Conservation (phyloP, 495 filamentous ascomycete genomes). For the Friedmanniomyces simplex region DNA sequence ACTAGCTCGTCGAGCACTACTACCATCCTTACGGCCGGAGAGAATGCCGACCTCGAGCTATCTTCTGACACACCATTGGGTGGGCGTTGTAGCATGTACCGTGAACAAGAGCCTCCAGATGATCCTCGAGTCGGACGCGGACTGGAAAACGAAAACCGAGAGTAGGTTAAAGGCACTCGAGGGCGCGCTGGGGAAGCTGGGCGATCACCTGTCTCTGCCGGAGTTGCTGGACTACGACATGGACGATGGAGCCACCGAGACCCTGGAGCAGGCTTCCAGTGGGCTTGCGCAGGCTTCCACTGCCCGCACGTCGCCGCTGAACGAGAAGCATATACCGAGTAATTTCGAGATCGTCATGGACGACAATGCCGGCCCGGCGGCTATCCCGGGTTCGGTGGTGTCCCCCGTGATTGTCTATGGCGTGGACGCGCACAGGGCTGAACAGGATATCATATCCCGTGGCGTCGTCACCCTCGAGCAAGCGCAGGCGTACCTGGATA, state of each 20-base stretch:
- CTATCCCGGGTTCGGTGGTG: constrained; percentile 6
- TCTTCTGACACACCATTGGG: not conserved
- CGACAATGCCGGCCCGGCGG: constrained; percentile 26
- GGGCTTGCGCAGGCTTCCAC: not conserved
- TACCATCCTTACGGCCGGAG: not conserved
- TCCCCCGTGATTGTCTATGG: constrained; percentile 1
- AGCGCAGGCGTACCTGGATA: constrained; percentile 40
- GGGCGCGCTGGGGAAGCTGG: constrained; percentile 1
- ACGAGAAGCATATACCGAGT: constrained; percentile 11
- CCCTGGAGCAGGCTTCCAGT: not conserved
- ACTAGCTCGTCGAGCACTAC: not conserved
- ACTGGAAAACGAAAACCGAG: constrained; percentile 29
- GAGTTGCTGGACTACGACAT: constrained; percentile 6
- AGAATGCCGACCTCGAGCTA: not conserved
- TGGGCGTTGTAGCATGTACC: constrained; percentile 31
- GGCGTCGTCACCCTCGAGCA: constrained; percentile 40
- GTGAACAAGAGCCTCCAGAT: constrained; percentile 49
- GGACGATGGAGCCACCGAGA: not conserved
- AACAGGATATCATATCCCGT: constrained; percentile 44
- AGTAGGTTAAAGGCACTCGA: constrained; percentile 9
- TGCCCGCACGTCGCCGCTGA: not conserved
- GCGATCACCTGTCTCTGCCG: constrained; percentile 6
- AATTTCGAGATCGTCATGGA: constrained; percentile 27
- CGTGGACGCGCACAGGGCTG: constrained; percentile 9
- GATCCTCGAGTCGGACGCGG: constrained; percentile 28